Evolutionary conservation across 1,139 yeast species (phyloP).

Genomic region (Pichia norvegensis): DNA sequence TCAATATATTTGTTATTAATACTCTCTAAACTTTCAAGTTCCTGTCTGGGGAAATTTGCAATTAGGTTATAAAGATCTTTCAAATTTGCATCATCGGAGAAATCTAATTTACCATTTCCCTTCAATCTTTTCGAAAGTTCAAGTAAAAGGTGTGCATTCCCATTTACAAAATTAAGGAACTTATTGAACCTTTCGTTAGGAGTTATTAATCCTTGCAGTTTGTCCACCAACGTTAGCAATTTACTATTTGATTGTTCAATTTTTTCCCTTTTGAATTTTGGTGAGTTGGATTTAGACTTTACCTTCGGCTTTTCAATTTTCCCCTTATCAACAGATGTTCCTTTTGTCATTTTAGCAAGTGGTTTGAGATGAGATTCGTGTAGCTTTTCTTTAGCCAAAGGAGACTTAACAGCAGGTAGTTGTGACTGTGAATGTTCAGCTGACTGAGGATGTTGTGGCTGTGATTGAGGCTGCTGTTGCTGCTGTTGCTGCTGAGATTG

Average conservation of each 20-base stretch:
- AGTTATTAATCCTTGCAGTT: not conserved
- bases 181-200: not conserved
- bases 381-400: too few relatives aligned
- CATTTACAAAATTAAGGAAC: not conserved
- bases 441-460: not conserved
- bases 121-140: not conserved
- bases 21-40: not conserved
- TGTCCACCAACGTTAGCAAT: not conserved
- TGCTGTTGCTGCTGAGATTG: not conserved
- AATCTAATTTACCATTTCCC: too few relatives aligned
- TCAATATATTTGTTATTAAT: not conserved
- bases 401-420: too few relatives aligned
- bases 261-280: not conserved
- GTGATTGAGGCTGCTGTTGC: not conserved
- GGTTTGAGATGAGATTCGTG: too few relatives aligned
- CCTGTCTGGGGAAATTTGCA: not conserved
- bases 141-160: not conserved
- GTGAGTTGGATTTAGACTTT: not conserved
- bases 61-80: not conserved
- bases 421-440: too few relatives aligned
- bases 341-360: not conserved
- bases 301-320: not conserved
- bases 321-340: not conserved
- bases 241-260: not conserved
- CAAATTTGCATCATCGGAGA: not conserved